Base-by-base conservation (phyloP, 2,329 filamentous ascomycete genomes). In the Arachnomyces sp. region DNA sequence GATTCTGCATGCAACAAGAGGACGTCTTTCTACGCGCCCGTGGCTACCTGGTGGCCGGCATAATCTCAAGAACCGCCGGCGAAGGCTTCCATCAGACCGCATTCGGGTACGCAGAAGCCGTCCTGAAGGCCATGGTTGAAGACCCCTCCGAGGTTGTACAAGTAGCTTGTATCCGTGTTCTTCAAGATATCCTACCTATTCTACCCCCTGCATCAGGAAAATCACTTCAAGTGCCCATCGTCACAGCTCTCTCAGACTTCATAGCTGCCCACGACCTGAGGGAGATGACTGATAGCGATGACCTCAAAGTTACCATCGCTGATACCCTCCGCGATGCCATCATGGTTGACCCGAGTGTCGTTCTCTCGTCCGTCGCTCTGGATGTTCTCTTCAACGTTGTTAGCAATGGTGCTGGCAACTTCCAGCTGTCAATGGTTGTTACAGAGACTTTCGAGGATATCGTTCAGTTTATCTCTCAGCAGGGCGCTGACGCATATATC, bases 391-490 rank as follows among this genome's bases (percentile, higher is more conserved):
- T 98, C 66, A 77, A 83, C 39, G 78, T 96, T 44, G 90, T 88
- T 15, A 92, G 87, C 59, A 81, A 89, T 56, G 88, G 88, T 18
- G 85, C 90, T 0, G 79, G 76, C 45, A 96, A 94, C 65, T 94
- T 93, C 67, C 89, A 95, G 60, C 77, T 95, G 34, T 87, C 82
- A 0, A 82, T 89, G 67, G 71, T 95, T 38, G 83, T 96, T 16
- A 83, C 79, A 28, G 92, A 98, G 63, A 81, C 86, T 0, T 94
- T 98, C 55, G 90, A 96, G 60, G 86, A 92, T 32, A 81, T 95
- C 42, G 83, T 89, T 4, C 70, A 74, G 37, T 73, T 71, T 1
- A 75, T 94, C 43, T 69, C 82, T 2, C 77, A 80, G 11, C 66
- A 68, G 45, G 78, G 79, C 15, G 66, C 73, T 5, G 77, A 84